Base-by-base conservation (phyloP, 129 eudicot genomes). In the Arctium lappa region DNA sequence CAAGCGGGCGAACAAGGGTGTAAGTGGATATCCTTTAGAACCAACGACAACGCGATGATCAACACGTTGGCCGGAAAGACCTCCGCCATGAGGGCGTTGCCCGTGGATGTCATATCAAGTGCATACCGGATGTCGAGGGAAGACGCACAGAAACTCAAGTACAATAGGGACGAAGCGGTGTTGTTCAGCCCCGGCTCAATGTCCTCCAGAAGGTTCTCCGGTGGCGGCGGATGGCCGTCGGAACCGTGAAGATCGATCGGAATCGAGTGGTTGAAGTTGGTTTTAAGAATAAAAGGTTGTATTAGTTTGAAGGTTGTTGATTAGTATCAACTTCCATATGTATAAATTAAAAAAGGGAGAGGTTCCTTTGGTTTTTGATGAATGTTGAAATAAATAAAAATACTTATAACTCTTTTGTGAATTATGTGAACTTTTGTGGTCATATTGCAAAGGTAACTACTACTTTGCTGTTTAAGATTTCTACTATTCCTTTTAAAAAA, bases 71-170 rank as follows among this genome's bases (percentile, higher is more conserved):
- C 87, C 0, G 94, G 92, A 37, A 73, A 66, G 50, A 79, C 80
- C 37, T 86, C 90, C 10, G 83, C 77, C 36, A 69, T 91, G 71
- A 77, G 90, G 66, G 94, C 79, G 1, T 40, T 88, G 75, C 90
- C 91, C 5, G 66, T 81, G 74, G 94, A 88, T 40, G 92, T 91
- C 1, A 48, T 89, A 73, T 56, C 85, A 13, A 87, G 83, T 2
- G 72, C 88, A 0, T 88, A 78, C 48, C 82, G 62, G 34, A 32
- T 89, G 27, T 79, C 91, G 1, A 81, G 90, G 87, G 91, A 91
- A 31, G 92, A 91, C 0, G 92, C 91, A 5, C 75, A 82, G 79
- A 87, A 77, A 36, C 56, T 91, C 15, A 89, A 89, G 86, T 85
- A 78, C 2, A 86, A 32, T 8, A 86, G 92, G 69, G 85, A 87